These are phyloP conservation scores for Camelina sativa DNA, from an alignment of 345 rosid genomes.

Conservation along the genomic window DNA sequence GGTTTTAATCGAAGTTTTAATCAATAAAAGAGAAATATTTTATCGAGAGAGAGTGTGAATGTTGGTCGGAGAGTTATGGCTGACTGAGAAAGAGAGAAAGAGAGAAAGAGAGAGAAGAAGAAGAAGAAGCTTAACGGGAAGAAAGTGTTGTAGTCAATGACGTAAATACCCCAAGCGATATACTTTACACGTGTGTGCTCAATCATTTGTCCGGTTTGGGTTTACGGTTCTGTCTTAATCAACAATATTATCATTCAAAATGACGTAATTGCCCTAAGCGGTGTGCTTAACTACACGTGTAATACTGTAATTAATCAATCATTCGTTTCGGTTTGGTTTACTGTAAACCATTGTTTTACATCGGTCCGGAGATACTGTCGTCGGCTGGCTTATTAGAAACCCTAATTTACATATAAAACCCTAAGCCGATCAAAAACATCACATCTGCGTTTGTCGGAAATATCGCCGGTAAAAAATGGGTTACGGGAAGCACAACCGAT, in stretches of 20 bases:
- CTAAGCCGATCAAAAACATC: conserved; percentile 33
- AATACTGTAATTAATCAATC: neutral
- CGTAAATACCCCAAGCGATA: conserved; percentile 25
- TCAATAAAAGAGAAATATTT: conserved; percentile 3
- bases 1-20: neutral
- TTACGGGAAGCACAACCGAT: conserved; percentile 41
- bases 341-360: neutral
- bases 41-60: conserved; percentile 23
- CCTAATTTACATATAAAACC: conserved; percentile 34
- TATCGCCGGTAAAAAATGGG: conserved; percentile 40
- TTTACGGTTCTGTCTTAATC: neutral
- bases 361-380: conserved; percentile 17
- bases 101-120: neutral
- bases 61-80: conserved; percentile 39
- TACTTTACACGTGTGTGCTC: conserved; percentile 37
- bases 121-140: conserved; percentile 40
- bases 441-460: conserved; percentile 13
- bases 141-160: conserved; percentile 18
- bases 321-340: neutral
- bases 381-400: conserved; percentile 7
- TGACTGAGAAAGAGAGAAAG: conserved; percentile 11
- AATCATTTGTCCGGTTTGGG: conserved; percentile 28
- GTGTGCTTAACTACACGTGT: conserved; percentile 8
- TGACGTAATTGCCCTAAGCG: neutral
- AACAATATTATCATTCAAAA: neutral